Percentiles rank a stretch among this genome's conserved stretches.
Conservation (phyloP, 2,329 filamentous ascomycete genomes). For the Dactylellina parvicollis region DNA sequence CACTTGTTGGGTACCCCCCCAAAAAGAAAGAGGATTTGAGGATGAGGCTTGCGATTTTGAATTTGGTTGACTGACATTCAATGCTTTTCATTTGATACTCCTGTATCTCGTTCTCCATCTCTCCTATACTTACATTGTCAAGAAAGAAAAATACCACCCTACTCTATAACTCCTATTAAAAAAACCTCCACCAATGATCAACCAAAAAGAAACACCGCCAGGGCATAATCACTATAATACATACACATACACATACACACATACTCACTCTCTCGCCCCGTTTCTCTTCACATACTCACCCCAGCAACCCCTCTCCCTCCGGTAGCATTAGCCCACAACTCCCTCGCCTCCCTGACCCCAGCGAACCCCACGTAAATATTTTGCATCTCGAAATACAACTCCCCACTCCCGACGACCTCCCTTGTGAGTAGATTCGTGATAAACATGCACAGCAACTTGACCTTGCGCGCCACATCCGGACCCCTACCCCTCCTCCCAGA, state of each 20-base stretch:
- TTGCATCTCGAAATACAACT: constrained; percentile 53
- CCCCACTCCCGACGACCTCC: constrained; percentile 26
- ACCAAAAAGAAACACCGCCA: too few species aligned
- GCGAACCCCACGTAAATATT: constrained; percentile 52
- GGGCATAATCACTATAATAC: too few species aligned
- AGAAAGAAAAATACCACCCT: background rate
- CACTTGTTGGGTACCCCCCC: too few species aligned
- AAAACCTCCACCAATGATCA: too few species aligned
- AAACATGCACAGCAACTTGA: constrained; percentile 52
- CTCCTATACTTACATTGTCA: too few species aligned
- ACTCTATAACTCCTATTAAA: too few species aligned
- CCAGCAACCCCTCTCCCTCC: constrained; percentile 41
- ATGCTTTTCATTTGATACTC: too few species aligned
- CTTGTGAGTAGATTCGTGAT: constrained; percentile 41
- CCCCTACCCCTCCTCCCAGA: constrained; percentile 19
- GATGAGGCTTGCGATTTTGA: too few species aligned
- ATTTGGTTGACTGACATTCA: too few species aligned
- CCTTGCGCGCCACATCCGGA: constrained; percentile 47
- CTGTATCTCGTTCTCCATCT: too few species aligned
- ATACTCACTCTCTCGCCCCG: background rate
- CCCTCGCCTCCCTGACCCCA: constrained; percentile 50
- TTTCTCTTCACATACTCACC: constrained; percentile 5
- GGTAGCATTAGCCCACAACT: constrained; percentile 50
- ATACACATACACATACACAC: too few species aligned
- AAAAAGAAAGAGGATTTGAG: too few species aligned